A percentile compares a stretch with the other conserved stretches of the same genome.
Evolutionary conservation across 2,329 filamentous ascomycete genomes (phyloP).

Genomic region (Berkeleyomyces basicola): DNA sequence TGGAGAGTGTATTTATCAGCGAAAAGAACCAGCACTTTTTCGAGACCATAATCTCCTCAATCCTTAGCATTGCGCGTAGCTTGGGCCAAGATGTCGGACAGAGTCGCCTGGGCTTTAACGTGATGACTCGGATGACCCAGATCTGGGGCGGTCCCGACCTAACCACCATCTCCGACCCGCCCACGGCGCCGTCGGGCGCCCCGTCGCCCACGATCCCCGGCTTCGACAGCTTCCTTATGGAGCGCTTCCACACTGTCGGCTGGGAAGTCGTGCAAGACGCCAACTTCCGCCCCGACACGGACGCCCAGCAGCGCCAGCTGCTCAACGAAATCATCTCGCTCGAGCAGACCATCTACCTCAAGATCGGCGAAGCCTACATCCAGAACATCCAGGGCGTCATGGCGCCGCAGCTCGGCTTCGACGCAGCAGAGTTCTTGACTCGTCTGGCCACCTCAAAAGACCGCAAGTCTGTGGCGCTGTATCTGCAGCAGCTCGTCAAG

Average conservation of each 20-base stretch:
- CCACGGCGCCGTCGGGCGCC: conserved; percentile 27
- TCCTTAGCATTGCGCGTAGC: conserved; percentile 70
- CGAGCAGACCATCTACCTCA: conserved; percentile 78
- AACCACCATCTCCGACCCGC: conserved; percentile 37
- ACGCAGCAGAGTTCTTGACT: conserved; percentile 42
- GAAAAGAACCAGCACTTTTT: conserved; percentile 81
- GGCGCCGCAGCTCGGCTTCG: conserved; percentile 47
- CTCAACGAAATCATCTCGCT: conserved; percentile 73
- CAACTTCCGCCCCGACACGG: conserved; percentile 59
- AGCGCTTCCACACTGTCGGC: conserved; percentile 71
- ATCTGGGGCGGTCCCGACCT: conserved; percentile 84
- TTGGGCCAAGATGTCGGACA: conserved; percentile 45
- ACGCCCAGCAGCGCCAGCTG: conserved; percentile 78
- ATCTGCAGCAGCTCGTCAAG: conserved; percentile 43
- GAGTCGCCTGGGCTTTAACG: conserved; percentile 59
- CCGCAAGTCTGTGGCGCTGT: conserved; percentile 45
- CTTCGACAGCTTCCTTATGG: conserved; percentile 82
- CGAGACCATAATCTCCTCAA: conserved; percentile 68
- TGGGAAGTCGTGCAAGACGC: conserved; percentile 76
- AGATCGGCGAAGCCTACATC: conserved; percentile 72
- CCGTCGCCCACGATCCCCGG: conserved; percentile 54
- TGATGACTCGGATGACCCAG: conserved; percentile 66
- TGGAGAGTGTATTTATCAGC: conserved; percentile 77
- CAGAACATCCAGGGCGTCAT: conserved; percentile 47
- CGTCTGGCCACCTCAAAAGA: conserved; percentile 41